These are phyloP conservation scores for Saccharomycodes ludwigii DNA, from an alignment of 805 yeast genomes.

Conservation along the genomic window DNA sequence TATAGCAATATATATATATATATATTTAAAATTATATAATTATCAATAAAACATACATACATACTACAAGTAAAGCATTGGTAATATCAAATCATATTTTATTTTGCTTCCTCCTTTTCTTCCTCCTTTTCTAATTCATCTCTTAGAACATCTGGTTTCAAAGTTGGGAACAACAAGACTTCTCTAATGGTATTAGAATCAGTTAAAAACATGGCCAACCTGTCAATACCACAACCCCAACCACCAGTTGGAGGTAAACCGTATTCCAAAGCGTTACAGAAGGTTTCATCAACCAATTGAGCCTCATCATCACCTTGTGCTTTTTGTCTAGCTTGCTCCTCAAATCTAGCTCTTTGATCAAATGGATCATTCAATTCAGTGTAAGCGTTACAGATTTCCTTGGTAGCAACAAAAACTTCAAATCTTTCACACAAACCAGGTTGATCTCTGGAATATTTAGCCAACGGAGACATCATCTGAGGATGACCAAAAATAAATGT, in stretches of 20 bases:
- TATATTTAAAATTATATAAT: background rate
- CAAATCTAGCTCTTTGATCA: slow-evolving; percentile 94
- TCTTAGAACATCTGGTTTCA: slow-evolving; percentile 71
- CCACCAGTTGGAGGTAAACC: slow-evolving; percentile 99
- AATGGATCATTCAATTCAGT: slow-evolving; percentile 98
- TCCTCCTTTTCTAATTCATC: slow-evolving; percentile 22
- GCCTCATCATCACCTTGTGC: slow-evolving; percentile 99
- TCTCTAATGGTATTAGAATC: slow-evolving; percentile 95
- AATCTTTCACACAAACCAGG: slow-evolving; percentile 97
- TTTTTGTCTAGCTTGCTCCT: slow-evolving; percentile 98
- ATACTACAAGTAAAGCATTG: background rate
- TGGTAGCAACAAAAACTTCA: slow-evolving; percentile 96
- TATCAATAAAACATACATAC: background rate
- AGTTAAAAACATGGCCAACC: slow-evolving; percentile 96
- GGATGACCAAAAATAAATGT: slow-evolving; percentile 98
- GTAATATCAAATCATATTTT: background rate
- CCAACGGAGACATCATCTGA: slow-evolving; percentile 99
- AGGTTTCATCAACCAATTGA: slow-evolving; percentile 88
- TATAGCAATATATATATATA: background rate
- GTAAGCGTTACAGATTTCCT: slow-evolving; percentile 96
- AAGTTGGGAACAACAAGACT: slow-evolving; percentile 94
- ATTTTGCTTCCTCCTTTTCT: too few relatives aligned
- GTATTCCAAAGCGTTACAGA: slow-evolving; percentile 95
- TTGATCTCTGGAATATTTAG: slow-evolving; percentile 82
- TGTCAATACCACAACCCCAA: slow-evolving; percentile 99